Base-by-base conservation (phyloP, 2,329 filamentous ascomycete species). In the Akanthomyces lecanii region DNA sequence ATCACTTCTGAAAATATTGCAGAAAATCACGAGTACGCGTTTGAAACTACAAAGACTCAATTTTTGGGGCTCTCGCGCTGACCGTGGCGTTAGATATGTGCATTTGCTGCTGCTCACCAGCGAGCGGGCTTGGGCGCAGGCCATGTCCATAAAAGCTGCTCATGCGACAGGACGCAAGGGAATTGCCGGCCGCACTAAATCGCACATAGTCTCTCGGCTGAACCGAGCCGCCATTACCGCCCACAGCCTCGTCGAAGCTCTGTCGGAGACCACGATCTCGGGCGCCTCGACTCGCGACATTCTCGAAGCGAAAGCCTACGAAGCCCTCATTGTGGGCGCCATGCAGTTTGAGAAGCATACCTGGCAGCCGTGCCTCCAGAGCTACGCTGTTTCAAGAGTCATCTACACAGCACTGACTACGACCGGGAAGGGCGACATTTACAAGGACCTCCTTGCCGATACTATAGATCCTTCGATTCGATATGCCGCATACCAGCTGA, bases 41-140 rank as follows among this genome's bases (percentile, higher is more conserved):
- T n/a, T 6, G 2, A n/a, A 57, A 14, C 8, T 5, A 28, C 10
- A 5, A 16, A 14, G 6, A 7, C 42, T 36, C 18, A 36, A 21
- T 38, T 16, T 30, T 30, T 33, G 12, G 61, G 10, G 5, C 40
- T 48, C 7, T 48, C 30, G 23, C 25, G 25, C 42, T 55, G 18
- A 53, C 50, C 30, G 28, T 40, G 36, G 36, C 30, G 47, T 25
- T 69, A 96, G 91, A 75, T 91, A 88, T 76, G 85, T 88, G 55
- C 83, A 89, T 68, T 81, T 97, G n/a, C 81, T 94, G 38, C 82
- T 99, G 63, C 86, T 97, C 71, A 90, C 87, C 45, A 88, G 93
- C 65, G 95, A 99, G 79, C 86, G 95, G 67, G 91, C 93, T 58
- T 98, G 92, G 91, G 94, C 95, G 44, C 89, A 97, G 75, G 94